Evolutionary conservation across 768 basidiomycete genomes (phyloP), one percentile per base, ranked within the genome.

Genomic region (Hirschioporus abietinus): DNA sequence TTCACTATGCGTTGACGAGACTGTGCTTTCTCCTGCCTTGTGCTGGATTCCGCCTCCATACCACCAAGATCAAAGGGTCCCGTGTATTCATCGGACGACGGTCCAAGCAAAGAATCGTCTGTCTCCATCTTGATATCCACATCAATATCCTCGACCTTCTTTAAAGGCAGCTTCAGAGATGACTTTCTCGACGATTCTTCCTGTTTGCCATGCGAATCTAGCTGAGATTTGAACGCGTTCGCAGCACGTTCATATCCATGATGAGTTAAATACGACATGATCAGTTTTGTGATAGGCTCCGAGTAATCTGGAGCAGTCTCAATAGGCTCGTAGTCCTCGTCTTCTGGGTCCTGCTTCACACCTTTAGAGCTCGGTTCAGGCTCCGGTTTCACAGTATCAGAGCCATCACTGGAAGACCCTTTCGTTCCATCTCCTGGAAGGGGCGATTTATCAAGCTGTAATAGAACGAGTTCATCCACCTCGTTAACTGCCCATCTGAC

Each of bases 241-340:
- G 90, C 86, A 0, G 93, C 88, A 52, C 83, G 84, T 18, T 85
- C 85, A 72, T 93, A 94, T 9, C 95, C 95, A 70, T 94, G 89
- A 74, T 96, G 94, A 1, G 88, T 81, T 35, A 97, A 83, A 74
- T 95, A 95, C 25, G 88, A 85, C 52, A 90, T 74, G 10, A 96
- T 88, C 24, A 97, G 86, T 30, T 87, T 84, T 63, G 89, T 88
- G 24, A 93, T 81, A 23, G 88, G 83, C 26, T 78, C 77, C 73
- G 86, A 34, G 17, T 25, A 61, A 23, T 61, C 60, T 24, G 24
- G 60, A 12, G 18, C 25, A 18, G 30, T 25, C 60, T 61, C 30
- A 25, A 61, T 61, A 12, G 60, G 60, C 24, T 25, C 60, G 30
- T 25, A 61, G 65, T 60, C 59, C 60, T 66, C 64, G 52, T 69